These are phyloP conservation scores for Neopestalotiopsis clavispora DNA, from an alignment of 2,329 filamentous ascomycete species.

Conservation along the genomic window DNA sequence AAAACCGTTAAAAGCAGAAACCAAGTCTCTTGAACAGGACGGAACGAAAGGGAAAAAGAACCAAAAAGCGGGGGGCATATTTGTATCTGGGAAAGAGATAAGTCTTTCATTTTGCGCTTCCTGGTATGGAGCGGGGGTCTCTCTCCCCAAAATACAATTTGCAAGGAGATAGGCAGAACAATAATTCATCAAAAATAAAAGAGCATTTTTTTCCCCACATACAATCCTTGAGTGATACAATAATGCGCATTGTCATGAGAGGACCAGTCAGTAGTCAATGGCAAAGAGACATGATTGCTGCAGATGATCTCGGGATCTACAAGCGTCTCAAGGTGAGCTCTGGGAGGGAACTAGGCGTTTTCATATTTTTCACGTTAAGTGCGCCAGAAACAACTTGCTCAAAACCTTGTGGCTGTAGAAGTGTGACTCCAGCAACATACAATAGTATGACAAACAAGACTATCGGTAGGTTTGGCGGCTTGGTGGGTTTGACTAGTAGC, in stretches of 20 bases:
- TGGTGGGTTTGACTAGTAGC: not conserved
- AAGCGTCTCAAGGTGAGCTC: too few species aligned
- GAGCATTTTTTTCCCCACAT: too few species aligned
- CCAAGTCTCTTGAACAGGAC: not conserved
- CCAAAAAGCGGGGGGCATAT: not conserved
- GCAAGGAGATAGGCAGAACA: not conserved
- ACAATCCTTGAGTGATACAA: not conserved
- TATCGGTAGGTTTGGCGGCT: not conserved
- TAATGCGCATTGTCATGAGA: not conserved
- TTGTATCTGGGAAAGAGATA: conserved; percentile 10
- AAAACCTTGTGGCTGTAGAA: not conserved
- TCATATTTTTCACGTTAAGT: too few species aligned
- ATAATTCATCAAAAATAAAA: not conserved
- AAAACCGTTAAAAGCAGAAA: not conserved
- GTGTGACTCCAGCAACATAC: not conserved
- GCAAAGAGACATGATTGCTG: too few species aligned
- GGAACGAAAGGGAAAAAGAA: not conserved
- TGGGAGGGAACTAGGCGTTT: too few species aligned
- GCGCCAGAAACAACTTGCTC: not conserved
- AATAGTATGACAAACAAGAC: not conserved
- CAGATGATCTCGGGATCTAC: too few species aligned
- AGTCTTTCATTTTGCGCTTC: conserved; percentile 8
- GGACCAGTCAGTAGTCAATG: too few species aligned
- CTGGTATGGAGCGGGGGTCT: not conserved
- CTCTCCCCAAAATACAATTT: not conserved